phyloP scores from a whole-genome alignment of 805 yeast genomes.

The Ascoidea asiatica region DNA sequence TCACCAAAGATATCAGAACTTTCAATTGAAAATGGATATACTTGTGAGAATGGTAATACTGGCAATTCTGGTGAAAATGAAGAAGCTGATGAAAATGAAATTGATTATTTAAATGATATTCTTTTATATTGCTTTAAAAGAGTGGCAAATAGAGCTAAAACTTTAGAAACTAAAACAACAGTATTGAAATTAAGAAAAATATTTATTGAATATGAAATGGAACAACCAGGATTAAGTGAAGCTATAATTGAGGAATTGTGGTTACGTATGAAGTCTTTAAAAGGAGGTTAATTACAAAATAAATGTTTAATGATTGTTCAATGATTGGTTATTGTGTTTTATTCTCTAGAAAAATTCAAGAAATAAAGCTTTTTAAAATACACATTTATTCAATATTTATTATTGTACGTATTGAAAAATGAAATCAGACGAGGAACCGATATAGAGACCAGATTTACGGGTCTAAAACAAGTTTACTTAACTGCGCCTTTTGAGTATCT shows the following conservation, averaged over 20 bases:
- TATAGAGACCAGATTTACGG: no score
- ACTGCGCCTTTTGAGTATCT: no score
- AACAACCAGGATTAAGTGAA: slow-evolving; percentile 50
- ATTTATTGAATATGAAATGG: slow-evolving; percentile 31
- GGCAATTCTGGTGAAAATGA: slow-evolving; percentile 9
- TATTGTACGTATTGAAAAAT: no score
- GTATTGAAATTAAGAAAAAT: slow-evolving; percentile 29
- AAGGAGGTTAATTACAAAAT: background rate
- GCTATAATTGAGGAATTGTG: slow-evolving; percentile 56
- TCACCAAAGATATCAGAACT: background rate
- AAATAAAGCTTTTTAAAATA: no score
- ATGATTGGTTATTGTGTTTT: no score
- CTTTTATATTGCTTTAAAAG: slow-evolving; percentile 30
- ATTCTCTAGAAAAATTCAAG: no score
- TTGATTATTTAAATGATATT: slow-evolving; percentile 27
- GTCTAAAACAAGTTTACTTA: no score
- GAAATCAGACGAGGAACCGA: no score
- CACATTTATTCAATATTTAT: no score
- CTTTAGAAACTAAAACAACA: slow-evolving; percentile 29
- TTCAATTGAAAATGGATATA: background rate
- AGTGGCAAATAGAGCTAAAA: slow-evolving; percentile 38
- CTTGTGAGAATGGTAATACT: background rate
- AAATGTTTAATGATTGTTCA: no score
- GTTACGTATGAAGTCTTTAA: slow-evolving; percentile 8
- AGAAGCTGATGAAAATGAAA: slow-evolving; percentile 9